A percentile compares a stretch with the other conserved stretches of the same genome.
Conservation (phyloP, 1,139 yeast species). For the Pichia sorboxylosa region DNA sequence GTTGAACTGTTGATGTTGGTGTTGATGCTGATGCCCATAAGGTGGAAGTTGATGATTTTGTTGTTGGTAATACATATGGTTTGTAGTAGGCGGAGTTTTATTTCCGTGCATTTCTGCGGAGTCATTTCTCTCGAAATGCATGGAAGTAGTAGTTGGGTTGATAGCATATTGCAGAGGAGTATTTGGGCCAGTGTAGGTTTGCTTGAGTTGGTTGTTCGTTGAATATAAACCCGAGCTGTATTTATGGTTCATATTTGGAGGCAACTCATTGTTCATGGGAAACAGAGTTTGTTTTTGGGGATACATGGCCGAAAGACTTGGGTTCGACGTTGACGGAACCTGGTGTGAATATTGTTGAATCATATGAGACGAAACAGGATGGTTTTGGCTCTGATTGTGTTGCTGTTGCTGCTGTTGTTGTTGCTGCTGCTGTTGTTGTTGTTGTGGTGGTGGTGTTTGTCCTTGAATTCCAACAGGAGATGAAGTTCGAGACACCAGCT, state of each 20-base stretch:
- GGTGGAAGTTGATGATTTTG: background rate
- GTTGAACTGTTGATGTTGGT: constrained; percentile 1
- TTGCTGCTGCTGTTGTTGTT: constrained; percentile 10
- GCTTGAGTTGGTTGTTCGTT: constrained; percentile 4
- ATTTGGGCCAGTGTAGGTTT: constrained; percentile 2
- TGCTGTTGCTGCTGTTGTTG: constrained; percentile 10
- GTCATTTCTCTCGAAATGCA: constrained; percentile 2
- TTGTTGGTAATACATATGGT: background rate
- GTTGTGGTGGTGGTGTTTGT: constrained; percentile 8
- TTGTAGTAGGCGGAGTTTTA: constrained; percentile 7
- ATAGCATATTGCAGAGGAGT: constrained; percentile 8
- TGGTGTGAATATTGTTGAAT: background rate
- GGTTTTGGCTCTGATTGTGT: constrained; percentile 4
- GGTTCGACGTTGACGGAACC: background rate
- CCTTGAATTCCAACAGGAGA: constrained; percentile 12
- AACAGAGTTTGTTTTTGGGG: too few relatives aligned
- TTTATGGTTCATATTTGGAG: too few relatives aligned
- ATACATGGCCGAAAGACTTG: too few relatives aligned
- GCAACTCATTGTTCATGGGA: too few relatives aligned
- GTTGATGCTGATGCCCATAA: background rate
- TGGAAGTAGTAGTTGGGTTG: constrained; percentile 1
- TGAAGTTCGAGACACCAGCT: constrained; percentile 18
- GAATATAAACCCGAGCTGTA: too few relatives aligned
- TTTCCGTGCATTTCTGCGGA: constrained; percentile 5
- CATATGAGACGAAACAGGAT: background rate